A percentile compares a stretch with the other conserved stretches of the same genome.
Evolutionary conservation across 306 rosid species (phyloP).

Genomic region (Pyrus communis): DNA sequence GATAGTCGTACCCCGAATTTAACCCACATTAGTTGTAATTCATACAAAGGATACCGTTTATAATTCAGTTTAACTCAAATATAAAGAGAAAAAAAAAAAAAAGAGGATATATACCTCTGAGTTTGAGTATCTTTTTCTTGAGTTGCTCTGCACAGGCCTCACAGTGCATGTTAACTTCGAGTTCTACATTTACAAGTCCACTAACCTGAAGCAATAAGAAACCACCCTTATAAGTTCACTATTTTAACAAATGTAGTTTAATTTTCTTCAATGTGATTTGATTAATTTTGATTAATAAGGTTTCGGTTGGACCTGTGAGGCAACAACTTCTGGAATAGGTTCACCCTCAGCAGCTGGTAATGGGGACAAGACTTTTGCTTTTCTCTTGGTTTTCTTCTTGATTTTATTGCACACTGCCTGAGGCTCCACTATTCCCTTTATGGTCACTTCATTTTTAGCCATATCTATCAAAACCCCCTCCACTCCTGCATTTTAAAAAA

Average conservation of each 20-base stretch:
- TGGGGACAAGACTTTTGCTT: conserved; percentile 60
- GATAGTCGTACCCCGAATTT: background rate
- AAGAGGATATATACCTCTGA: conserved; percentile 49
- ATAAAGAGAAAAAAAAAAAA: too few relatives aligned
- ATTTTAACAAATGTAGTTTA: background rate
- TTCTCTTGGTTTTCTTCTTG: conserved; percentile 59
- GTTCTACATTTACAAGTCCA: conserved; percentile 69
- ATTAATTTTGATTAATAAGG: background rate
- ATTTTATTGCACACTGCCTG: conserved; percentile 57
- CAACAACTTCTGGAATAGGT: conserved; percentile 71
- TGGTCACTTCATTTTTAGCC: conserved; percentile 68
- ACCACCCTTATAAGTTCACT: background rate
- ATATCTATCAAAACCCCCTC: conserved; percentile 59
- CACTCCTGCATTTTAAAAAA: conserved; percentile 41
- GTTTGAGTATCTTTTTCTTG: conserved; percentile 76
- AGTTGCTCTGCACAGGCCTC: conserved; percentile 93
- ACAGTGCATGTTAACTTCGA: conserved; percentile 89
- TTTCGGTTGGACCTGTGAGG: conserved; percentile 51
- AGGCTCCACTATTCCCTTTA: conserved; percentile 82
- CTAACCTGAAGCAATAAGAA: conserved; percentile 41
- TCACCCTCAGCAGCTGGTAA: conserved; percentile 72
- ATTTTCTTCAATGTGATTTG: background rate
- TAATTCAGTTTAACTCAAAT: too few relatives aligned
- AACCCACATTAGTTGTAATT: too few relatives aligned
- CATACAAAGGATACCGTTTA: too few relatives aligned